Evolutionary conservation across 2,329 filamentous ascomycete species (phyloP).

Genomic region (Fusarium odoratissimum): DNA sequence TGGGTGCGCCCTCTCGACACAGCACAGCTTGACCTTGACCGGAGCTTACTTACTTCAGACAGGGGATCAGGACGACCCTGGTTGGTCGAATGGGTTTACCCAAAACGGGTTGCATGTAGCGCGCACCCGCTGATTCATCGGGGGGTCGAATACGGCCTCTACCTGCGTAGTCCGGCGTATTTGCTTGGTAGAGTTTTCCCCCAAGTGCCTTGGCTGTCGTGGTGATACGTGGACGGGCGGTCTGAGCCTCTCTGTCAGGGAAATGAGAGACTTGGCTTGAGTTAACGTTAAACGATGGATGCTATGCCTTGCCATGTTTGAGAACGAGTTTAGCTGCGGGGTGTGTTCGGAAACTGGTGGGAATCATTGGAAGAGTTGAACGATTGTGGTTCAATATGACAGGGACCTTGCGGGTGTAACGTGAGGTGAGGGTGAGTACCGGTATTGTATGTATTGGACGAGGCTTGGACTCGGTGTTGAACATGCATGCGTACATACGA

Average conservation of each 20-base stretch:
- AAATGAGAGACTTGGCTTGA: constrained; percentile 18
- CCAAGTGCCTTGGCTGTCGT: constrained; percentile 3
- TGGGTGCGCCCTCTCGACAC: neutral
- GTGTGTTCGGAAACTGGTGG: neutral
- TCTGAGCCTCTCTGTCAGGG: constrained; percentile 29
- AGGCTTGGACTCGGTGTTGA: neutral
- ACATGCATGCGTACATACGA: constrained; percentile 9
- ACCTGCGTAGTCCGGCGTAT: constrained; percentile 10
- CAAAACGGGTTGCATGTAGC: constrained; percentile 1
- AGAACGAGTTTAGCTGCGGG: neutral
- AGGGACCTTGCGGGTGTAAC: constrained; percentile 1
- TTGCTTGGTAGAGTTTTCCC: neutral
- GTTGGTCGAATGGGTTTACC: constrained; percentile 1
- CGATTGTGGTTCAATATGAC: neutral
- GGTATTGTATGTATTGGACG: neutral
- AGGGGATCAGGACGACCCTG: constrained; percentile 3
- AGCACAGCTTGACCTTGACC: neutral
- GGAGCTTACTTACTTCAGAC: neutral
- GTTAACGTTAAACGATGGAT: neutral
- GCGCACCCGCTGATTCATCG: neutral
- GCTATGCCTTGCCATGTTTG: constrained; percentile 8
- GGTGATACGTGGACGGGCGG: constrained; percentile 26
- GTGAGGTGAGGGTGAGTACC: neutral
- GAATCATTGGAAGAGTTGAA: constrained; percentile 7
- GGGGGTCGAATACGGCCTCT: neutral